phyloP scores from a whole-genome alignment of 352 stramenopile species.

The Thalassiosira ordinaria region DNA sequence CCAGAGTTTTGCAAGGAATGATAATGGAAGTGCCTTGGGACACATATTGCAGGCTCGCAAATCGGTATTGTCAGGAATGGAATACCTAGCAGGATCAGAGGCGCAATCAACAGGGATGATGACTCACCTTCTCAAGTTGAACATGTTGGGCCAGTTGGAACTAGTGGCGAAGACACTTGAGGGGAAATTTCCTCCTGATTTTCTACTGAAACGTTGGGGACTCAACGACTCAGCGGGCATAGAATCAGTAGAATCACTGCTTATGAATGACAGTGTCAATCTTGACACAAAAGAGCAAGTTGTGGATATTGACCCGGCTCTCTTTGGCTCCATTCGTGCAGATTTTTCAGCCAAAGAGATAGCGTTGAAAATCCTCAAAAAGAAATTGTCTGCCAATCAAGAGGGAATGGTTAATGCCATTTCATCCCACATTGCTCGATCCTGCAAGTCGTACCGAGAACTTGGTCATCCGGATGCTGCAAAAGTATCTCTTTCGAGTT shows the following conservation, averaged over 20 bases:
- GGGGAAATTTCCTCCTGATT: slow-evolving; percentile 18
- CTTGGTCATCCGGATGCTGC: slow-evolving; percentile 55
- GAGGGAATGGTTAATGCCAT: slow-evolving; percentile 42
- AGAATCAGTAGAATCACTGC: slow-evolving; percentile 35
- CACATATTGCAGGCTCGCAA: slow-evolving; percentile 40
- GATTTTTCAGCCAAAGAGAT: slow-evolving; percentile 58
- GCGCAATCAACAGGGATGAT: slow-evolving; percentile 52
- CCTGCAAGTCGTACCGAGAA: slow-evolving; percentile 55
- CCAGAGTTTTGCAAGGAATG: slow-evolving; percentile 46
- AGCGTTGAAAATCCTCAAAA: slow-evolving; percentile 52
- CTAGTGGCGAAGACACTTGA: slow-evolving; percentile 36
- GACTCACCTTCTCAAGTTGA: slow-evolving; percentile 49
- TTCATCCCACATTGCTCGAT: slow-evolving; percentile 62
- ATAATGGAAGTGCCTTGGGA: slow-evolving; percentile 35
- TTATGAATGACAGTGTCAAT: slow-evolving; percentile 40
- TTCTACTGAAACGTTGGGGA: slow-evolving; percentile 48
- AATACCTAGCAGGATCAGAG: slow-evolving; percentile 53
- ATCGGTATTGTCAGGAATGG: slow-evolving; percentile 56
- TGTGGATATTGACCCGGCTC: slow-evolving; percentile 12
- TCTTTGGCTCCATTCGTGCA: slow-evolving; percentile 43
- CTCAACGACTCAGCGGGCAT: slow-evolving; percentile 19
- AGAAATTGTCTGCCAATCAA: slow-evolving; percentile 26
- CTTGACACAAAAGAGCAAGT: slow-evolving; percentile 41
- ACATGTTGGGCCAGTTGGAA: slow-evolving; percentile 47
- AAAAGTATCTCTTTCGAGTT: slow-evolving; percentile 55